Percentiles rank a stretch among this genome's conserved stretches.
phyloP scores from a whole-genome alignment of 2,329 filamentous ascomycete genomes.

The Alternaria conjuncta region DNA sequence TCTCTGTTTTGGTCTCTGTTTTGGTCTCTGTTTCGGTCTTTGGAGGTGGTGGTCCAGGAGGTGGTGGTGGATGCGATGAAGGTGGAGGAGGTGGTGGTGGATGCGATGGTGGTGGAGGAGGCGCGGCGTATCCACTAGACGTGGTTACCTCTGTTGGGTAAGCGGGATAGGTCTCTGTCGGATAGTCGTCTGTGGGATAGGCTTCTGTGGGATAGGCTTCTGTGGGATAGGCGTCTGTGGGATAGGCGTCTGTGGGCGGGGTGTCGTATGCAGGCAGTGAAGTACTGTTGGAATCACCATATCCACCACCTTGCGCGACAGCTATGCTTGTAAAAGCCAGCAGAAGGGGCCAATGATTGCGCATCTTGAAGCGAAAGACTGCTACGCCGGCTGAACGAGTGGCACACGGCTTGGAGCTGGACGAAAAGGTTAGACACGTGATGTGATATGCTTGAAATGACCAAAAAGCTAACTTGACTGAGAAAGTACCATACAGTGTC shows the following conservation, averaged over 20 bases:
- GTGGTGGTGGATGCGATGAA: not conserved
- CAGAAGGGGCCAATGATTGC: slow-evolving; percentile 27
- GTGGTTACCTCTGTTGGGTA: not conserved
- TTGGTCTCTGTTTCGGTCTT: not conserved
- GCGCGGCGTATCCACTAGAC: not conserved
- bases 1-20: no score
- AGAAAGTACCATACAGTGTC: not conserved
- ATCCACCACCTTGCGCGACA: slow-evolving; percentile 1
- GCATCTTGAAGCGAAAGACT: slow-evolving; percentile 44
- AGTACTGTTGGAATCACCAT: not conserved
- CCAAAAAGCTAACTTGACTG: not conserved
- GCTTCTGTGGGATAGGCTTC: not conserved
- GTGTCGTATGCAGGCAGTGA: not conserved
- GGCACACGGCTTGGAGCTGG: slow-evolving; percentile 31
- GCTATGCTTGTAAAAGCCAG: slow-evolving; percentile 32
- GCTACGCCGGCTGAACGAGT: slow-evolving; percentile 34
- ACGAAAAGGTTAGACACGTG: slow-evolving; percentile 30
- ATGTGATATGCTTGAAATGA: not conserved
- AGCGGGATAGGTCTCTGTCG: not conserved
- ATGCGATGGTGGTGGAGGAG: not conserved
- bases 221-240: not conserved
- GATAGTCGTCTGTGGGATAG: not conserved
- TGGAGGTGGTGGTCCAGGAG: not conserved
- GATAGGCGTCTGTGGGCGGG: not conserved
- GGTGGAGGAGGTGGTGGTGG: not conserved